A percentile compares a stretch with the other conserved stretches of the same genome.
phyloP scores from a whole-genome alignment of 495 filamentous ascomycete genomes.

The Aspergillus carlsbadensis region DNA sequence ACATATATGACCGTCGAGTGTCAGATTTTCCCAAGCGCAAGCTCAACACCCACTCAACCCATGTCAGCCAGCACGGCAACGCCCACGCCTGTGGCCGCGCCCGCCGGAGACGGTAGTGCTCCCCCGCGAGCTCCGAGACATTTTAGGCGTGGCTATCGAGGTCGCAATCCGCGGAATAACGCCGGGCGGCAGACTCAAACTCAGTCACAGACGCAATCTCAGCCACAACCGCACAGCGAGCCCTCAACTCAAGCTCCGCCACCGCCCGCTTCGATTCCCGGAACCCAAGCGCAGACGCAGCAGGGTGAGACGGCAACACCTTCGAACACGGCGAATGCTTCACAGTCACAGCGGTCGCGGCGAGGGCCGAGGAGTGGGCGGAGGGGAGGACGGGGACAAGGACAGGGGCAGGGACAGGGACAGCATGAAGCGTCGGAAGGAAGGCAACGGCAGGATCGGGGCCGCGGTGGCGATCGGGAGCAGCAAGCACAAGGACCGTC shows the following conservation, averaged over 20 bases:
- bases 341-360: constrained; percentile 22
- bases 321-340: constrained; percentile 9
- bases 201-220: background rate
- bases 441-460: constrained; percentile 22
- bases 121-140: constrained; percentile 30
- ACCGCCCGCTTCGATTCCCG: background rate
- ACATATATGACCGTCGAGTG: constrained; percentile 19
- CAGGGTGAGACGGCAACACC: background rate
- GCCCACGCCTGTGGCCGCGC: constrained; percentile 12
- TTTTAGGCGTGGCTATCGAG: constrained; percentile 33
- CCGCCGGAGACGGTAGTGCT: constrained; percentile 20
- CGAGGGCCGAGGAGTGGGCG: constrained; percentile 40
- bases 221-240: constrained; percentile 12
- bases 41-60: constrained; percentile 10
- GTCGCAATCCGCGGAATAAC: constrained; percentile 31
- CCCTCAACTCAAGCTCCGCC: constrained; percentile 3
- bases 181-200: constrained; percentile 21
- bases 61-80: constrained; percentile 27
- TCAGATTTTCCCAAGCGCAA: background rate
- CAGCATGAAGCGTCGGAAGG: constrained; percentile 23
- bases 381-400: constrained; percentile 36
- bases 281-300: constrained; percentile 10
- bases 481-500: background rate
- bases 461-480: constrained; percentile 21
- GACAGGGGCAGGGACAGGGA: constrained; percentile 11